phyloP scores from a whole-genome alignment of 106 monocot genomes.

The Apostasia shenzhenica region DNA sequence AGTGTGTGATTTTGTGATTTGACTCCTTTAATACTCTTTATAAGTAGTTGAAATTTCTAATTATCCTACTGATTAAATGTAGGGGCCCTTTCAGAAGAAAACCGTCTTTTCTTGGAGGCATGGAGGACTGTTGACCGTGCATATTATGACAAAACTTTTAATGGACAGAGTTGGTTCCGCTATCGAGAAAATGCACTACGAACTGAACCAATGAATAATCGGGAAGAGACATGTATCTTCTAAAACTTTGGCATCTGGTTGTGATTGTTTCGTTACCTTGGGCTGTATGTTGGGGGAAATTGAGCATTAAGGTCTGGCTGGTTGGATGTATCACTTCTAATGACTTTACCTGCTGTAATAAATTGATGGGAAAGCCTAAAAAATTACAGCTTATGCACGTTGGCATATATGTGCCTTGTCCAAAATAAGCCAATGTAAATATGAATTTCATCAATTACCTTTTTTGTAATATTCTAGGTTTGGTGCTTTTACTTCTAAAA shows the following conservation, averaged over 20 bases:
- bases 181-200: constrained; percentile 87
- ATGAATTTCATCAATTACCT: too few species aligned
- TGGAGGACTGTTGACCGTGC: constrained; percentile 97
- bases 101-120: constrained; percentile 93
- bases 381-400: too few species aligned
- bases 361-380: too few species aligned
- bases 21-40: neutral
- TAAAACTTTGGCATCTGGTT: neutral
- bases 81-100: constrained; percentile 95
- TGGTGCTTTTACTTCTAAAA: too few species aligned
- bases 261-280: neutral
- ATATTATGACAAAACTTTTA: constrained; percentile 92
- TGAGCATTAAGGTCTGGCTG: too few species aligned
- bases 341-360: too few species aligned
- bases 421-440: too few species aligned
- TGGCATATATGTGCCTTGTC: too few species aligned
- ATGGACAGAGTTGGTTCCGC: constrained; percentile 93
- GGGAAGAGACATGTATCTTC: constrained; percentile 90
- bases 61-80: constrained; percentile 6
- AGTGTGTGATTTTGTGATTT: neutral
- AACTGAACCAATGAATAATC: constrained; percentile 91
- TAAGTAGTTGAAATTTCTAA: neutral
- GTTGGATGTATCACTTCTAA: too few species aligned
- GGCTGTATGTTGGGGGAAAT: neutral
- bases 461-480: too few species aligned